Conservation (phyloP, 1,139 yeast species). For the Kodamaea suecica region DNA sequence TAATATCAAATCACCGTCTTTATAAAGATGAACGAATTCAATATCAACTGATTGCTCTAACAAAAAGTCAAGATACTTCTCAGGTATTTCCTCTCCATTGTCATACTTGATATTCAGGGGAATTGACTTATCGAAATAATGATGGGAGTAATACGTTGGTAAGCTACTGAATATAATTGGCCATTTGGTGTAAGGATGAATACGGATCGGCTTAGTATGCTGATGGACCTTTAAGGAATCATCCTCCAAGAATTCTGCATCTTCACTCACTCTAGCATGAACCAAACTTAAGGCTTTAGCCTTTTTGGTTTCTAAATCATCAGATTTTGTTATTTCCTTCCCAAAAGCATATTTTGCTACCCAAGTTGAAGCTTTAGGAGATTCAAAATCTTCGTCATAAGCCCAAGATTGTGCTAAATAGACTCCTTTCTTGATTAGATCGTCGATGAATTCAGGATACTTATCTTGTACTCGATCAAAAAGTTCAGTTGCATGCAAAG, state of each 20-base stretch:
- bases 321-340: conserved; percentile 14
- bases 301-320: conserved; percentile 20
- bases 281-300: conserved; percentile 21
- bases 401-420: conserved; percentile 19
- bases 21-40: conserved; percentile 22
- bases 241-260: conserved; percentile 21
- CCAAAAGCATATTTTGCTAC: conserved; percentile 27
- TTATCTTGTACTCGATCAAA: conserved; percentile 17
- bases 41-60: conserved; percentile 17
- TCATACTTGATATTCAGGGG: conserved; percentile 17
- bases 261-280: conserved; percentile 19
- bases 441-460: conserved; percentile 21
- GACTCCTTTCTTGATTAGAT: conserved; percentile 20
- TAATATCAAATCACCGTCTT: conserved; percentile 27
- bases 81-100: conserved; percentile 18
- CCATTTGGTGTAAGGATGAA: conserved; percentile 10
- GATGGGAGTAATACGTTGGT: conserved; percentile 12
- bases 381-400: conserved; percentile 8
- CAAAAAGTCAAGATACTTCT: conserved; percentile 16
- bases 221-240: conserved; percentile 23
- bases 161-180: conserved; percentile 25
- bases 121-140: conserved; percentile 8
- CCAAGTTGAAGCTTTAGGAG: conserved; percentile 20
- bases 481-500: conserved; percentile 29
- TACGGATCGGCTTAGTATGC: conserved; percentile 22